phyloP scores from a whole-genome alignment of 495 filamentous ascomycete species.

The Xylaria curta region DNA sequence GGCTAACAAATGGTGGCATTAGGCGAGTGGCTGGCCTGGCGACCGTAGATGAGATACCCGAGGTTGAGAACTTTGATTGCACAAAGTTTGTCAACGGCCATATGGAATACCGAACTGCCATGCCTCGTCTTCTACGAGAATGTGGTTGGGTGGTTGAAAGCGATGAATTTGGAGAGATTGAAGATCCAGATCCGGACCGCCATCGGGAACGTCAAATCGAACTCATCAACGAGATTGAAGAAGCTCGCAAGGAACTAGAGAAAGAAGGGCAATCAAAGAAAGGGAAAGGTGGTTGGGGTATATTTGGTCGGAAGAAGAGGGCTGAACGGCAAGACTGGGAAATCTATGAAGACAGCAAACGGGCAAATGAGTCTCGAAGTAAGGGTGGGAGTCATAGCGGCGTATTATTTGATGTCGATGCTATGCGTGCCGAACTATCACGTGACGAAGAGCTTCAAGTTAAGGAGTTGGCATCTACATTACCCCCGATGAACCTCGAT shows the following conservation, averaged over 20 bases:
- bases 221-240: slow-evolving; percentile 95
- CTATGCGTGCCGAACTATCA: slow-evolving; percentile 85
- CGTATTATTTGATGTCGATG: slow-evolving; percentile 95
- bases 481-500: slow-evolving; percentile 87
- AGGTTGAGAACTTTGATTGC: slow-evolving; percentile 88
- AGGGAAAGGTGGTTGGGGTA: slow-evolving; percentile 63
- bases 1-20: slow-evolving; percentile 91
- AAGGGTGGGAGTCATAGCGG: slow-evolving; percentile 55
- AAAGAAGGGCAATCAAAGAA: slow-evolving; percentile 54
- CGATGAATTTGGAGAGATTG: slow-evolving; percentile 96
- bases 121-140: slow-evolving; percentile 83
- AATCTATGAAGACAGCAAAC: slow-evolving; percentile 73
- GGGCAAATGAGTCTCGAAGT: slow-evolving; percentile 41
- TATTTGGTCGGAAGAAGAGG: slow-evolving; percentile 81
- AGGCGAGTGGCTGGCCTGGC: slow-evolving; percentile 89
- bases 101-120: slow-evolving; percentile 93
- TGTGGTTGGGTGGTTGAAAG: slow-evolving; percentile 86
- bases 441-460: slow-evolving; percentile 72
- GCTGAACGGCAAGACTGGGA: slow-evolving; percentile 91
- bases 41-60: slow-evolving; percentile 74
- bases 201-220: slow-evolving; percentile 88
- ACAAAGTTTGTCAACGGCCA: slow-evolving; percentile 88
- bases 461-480: slow-evolving; percentile 82
- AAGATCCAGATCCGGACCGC: slow-evolving; percentile 95
- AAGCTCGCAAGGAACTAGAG: slow-evolving; percentile 86